phyloP scores from a whole-genome alignment of 345 rosid species.

The Dimocarpus longan region DNA sequence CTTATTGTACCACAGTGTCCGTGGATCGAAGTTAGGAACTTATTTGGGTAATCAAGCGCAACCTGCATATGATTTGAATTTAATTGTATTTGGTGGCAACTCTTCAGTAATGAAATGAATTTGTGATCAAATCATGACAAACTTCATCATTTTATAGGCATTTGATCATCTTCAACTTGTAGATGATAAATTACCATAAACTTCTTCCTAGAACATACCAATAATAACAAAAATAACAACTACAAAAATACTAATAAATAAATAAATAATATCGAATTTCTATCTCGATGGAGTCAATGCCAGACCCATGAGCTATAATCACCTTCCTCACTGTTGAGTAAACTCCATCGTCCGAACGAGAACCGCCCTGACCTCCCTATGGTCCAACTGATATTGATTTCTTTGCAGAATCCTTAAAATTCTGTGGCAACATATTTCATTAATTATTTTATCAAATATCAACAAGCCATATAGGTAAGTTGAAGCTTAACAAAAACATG shows the following conservation, averaged over 20 bases:
- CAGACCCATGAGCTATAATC: slow-evolving; percentile 59
- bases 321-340: slow-evolving; percentile 62
- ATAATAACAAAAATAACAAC: neutral
- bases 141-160: neutral
- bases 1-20: slow-evolving; percentile 66
- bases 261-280: slow-evolving; percentile 25
- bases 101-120: neutral
- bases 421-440: slow-evolving; percentile 36
- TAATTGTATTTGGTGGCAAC: neutral
- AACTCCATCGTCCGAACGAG: slow-evolving; percentile 75
- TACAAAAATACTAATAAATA: neutral
- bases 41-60: slow-evolving; percentile 70
- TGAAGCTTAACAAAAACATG: slow-evolving; percentile 3
- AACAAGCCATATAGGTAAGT: neutral
- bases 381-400: slow-evolving; percentile 67
- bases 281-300: slow-evolving; percentile 73
- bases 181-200: neutral
- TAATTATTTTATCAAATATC: no score
- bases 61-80: slow-evolving; percentile 42
- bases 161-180: neutral
- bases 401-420: slow-evolving; percentile 44
- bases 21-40: slow-evolving; percentile 62
- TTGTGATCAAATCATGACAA: neutral
- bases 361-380: slow-evolving; percentile 82
- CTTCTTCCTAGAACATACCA: neutral